phyloP scores from a whole-genome alignment of 345 rosid genomes.

The Citrus cavaleriei region DNA sequence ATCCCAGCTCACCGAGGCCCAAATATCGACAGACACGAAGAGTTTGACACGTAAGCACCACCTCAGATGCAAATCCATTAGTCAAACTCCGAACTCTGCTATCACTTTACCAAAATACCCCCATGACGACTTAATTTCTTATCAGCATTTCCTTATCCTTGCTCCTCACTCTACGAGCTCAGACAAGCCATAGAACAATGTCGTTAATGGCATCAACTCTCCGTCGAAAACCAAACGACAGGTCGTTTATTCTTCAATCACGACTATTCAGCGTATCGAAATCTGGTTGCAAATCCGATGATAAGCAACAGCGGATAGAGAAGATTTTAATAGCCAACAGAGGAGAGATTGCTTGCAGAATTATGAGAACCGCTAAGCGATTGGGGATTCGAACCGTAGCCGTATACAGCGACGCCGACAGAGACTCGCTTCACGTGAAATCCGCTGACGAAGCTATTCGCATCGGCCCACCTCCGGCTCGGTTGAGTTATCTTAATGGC shows the following conservation, averaged over 20 bases:
- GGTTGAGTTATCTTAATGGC: constrained; percentile 70
- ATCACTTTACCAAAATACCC: not conserved
- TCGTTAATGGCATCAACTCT: constrained; percentile 47
- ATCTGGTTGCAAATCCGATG: not conserved
- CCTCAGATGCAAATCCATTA: not conserved
- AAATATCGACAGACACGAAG: not conserved
- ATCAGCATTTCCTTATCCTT: not conserved
- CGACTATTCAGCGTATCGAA: constrained; percentile 30
- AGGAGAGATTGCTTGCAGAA: constrained; percentile 87
- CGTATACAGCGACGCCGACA: constrained; percentile 87
- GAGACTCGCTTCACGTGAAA: constrained; percentile 75
- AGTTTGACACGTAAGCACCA: not conserved
- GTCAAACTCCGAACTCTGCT: not conserved
- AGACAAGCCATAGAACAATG: constrained; percentile 22
- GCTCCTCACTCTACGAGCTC: not conserved
- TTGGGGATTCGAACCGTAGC: constrained; percentile 81
- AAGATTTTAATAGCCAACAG: constrained; percentile 77
- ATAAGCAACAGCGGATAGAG: constrained; percentile 47
- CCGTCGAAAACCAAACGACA: constrained; percentile 42
- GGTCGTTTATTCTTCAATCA: constrained; percentile 23
- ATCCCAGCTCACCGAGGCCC: not conserved
- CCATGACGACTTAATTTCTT: not conserved
- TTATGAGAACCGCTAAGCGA: constrained; percentile 76
- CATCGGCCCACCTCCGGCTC: constrained; percentile 79
- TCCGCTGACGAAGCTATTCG: constrained; percentile 84